These are phyloP conservation scores for Podospora didyma DNA, from an alignment of 495 filamentous ascomycete genomes.

Conservation along the genomic window DNA sequence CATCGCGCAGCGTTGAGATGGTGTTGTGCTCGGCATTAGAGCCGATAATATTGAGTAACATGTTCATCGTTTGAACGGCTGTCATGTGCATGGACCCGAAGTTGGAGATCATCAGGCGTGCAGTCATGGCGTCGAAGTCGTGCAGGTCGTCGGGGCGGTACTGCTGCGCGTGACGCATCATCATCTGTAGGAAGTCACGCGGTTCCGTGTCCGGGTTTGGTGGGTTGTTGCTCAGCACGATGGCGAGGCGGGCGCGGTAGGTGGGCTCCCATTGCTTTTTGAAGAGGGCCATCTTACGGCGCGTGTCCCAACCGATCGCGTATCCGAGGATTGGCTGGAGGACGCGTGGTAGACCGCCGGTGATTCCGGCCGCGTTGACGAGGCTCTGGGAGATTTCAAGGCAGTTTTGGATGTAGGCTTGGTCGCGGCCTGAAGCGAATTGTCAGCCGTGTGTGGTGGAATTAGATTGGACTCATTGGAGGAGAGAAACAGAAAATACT, in stretches of 20 bases:
- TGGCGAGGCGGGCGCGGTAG: not conserved
- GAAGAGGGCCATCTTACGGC: no score
- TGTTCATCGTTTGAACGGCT: conserved; percentile 16
- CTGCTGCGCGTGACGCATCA: conserved; percentile 30
- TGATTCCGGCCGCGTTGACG: no score
- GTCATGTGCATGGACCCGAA: conserved; percentile 29
- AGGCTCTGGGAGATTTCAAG: no score
- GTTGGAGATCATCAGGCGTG: conserved; percentile 22
- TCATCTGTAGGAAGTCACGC: conserved; percentile 33
- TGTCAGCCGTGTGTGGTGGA: no score
- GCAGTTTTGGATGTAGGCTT: no score
- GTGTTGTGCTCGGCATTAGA: conserved; percentile 34
- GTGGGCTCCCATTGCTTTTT: no score
- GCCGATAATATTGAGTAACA: conserved; percentile 27
- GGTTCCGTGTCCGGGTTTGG: conserved; percentile 15
- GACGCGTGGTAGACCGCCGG: no score
- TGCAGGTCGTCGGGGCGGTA: conserved; percentile 31
- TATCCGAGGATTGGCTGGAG: conserved; percentile 18
- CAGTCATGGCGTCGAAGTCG: conserved; percentile 24
- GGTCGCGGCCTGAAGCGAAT: no score
- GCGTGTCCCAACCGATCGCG: conserved; percentile 27
- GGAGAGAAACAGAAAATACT: no score
- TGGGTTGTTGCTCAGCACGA: not conserved
- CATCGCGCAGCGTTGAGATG: conserved; percentile 31
- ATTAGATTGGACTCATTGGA: no score